These are phyloP conservation scores for Xylaria sp. DNA, from an alignment of 2,329 filamentous ascomycete species.

Conservation along the genomic window DNA sequence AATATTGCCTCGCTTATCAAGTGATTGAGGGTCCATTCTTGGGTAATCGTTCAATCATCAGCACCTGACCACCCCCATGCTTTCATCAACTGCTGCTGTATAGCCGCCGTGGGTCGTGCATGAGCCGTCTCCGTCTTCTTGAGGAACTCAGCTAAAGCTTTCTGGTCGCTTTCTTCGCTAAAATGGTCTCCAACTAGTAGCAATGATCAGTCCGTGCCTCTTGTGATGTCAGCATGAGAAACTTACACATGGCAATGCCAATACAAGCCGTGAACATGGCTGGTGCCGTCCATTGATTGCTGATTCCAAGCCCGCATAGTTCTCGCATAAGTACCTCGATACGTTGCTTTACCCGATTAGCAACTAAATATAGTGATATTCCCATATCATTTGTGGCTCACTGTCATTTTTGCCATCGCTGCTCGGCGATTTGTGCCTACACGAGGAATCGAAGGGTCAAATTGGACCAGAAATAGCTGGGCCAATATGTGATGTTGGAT, in stretches of 20 bases:
- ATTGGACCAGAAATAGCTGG: conserved; percentile 64
- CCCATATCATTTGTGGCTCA: conserved; percentile 42
- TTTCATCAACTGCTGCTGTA: conserved; percentile 58
- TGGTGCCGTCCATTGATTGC: conserved; percentile 65
- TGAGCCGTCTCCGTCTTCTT: conserved; percentile 60
- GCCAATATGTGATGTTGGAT: conserved; percentile 69
- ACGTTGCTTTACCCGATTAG: conserved; percentile 50
- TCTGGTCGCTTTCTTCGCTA: conserved; percentile 56
- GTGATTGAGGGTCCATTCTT: not conserved
- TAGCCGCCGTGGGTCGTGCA: conserved; percentile 62
- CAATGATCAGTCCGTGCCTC: conserved; percentile 5
- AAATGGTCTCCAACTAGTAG: conserved; percentile 60
- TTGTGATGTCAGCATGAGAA: not conserved
- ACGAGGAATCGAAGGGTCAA: conserved; percentile 63
- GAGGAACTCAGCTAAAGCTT: conserved; percentile 59
- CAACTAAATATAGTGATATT: conserved; percentile 5
- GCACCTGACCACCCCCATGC: conserved; percentile 59
- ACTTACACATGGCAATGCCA: conserved; percentile 63
- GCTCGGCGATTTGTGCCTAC: conserved; percentile 55
- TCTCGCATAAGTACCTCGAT: conserved; percentile 60
- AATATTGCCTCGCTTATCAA: not conserved
- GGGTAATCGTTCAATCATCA: conserved; percentile 34
- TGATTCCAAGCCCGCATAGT: conserved; percentile 68
- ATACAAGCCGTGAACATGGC: conserved; percentile 66
- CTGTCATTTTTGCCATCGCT: conserved; percentile 54